phyloP scores from a whole-genome alignment of 2,329 filamentous ascomycete genomes.

The Ophiocordyceps camponoti-rufipedis region DNA sequence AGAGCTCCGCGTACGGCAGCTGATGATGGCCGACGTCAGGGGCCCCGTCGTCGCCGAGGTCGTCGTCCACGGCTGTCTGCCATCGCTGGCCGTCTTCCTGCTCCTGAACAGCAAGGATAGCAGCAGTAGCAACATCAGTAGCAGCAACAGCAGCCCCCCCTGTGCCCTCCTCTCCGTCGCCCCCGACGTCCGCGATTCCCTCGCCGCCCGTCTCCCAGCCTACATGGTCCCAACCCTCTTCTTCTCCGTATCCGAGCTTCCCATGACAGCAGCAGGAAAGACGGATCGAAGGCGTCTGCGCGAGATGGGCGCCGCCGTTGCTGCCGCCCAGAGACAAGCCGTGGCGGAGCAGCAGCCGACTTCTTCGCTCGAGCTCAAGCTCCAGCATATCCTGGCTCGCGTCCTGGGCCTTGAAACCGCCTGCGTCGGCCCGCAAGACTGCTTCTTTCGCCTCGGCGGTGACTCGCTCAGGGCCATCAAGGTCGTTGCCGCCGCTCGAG shows the following conservation, averaged over 20 bases:
- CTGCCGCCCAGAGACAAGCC: background rate
- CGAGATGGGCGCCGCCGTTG: background rate
- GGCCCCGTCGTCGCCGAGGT: background rate
- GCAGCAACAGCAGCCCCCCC: too few relatives aligned
- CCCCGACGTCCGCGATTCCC: background rate
- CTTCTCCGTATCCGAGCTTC: background rate
- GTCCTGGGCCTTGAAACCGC: background rate
- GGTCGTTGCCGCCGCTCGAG: background rate
- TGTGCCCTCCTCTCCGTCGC: background rate
- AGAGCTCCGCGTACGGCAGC: background rate
- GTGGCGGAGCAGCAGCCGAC: background rate
- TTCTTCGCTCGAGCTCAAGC: background rate
- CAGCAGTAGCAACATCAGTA: too few relatives aligned
- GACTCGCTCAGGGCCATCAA: background rate
- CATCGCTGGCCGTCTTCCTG: background rate
- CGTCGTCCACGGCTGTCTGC: background rate
- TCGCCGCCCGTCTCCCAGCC: background rate
- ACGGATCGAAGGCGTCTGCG: background rate
- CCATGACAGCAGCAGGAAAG: background rate
- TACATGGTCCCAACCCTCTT: background rate
- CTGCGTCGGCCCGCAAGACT: background rate
- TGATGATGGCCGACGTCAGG: background rate
- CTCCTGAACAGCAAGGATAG: background rate
- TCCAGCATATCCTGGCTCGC: background rate
- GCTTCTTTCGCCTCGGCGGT: background rate